These are phyloP conservation scores for Nicotiana tomentosiformis DNA, from an alignment of 257 asterid genomes.

Conservation along the genomic window DNA sequence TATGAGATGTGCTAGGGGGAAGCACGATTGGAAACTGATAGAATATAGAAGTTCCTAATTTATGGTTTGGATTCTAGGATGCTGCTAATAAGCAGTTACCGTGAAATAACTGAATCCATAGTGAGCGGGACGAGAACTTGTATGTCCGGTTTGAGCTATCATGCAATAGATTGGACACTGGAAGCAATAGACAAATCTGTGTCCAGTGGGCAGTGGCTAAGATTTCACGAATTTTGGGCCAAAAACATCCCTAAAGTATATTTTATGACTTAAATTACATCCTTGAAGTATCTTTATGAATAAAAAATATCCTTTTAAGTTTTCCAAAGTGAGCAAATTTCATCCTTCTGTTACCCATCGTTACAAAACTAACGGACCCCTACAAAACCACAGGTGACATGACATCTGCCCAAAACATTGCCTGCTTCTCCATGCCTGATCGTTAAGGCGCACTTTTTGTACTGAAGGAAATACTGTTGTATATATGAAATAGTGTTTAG, in stretches of 20 bases:
- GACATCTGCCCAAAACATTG: background rate
- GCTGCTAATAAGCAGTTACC: background rate
- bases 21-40: background rate
- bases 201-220: background rate
- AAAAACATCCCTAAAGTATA: background rate
- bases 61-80: background rate
- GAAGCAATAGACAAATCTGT: background rate
- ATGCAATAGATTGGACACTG: background rate
- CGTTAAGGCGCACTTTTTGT: background rate
- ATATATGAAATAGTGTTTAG: background rate
- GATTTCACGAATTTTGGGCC: background rate
- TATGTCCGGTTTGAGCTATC: background rate
- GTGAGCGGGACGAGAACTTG: background rate
- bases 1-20: background rate
- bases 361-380: background rate
- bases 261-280: background rate
- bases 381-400: background rate
- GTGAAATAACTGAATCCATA: background rate
- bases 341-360: background rate
- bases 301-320: too few relatives aligned
- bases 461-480: background rate
- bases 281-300: background rate
- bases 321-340: background rate
- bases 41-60: background rate
- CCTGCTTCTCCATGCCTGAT: background rate